Conservation (phyloP, 2,329 filamentous ascomycete genomes). For the Stemphylium vesicarium region DNA sequence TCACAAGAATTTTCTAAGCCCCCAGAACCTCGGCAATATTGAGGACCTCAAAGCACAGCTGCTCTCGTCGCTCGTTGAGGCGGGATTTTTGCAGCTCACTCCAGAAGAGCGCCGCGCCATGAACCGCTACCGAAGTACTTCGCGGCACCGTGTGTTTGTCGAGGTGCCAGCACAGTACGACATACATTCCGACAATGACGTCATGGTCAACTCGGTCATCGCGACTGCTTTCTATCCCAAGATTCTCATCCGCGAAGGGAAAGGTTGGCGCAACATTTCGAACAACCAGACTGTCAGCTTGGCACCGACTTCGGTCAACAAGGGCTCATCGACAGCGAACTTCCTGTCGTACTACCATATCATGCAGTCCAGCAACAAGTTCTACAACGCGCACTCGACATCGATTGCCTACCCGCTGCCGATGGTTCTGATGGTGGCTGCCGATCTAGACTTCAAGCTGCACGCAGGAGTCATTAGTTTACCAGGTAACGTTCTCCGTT, state of each 20-base stretch:
- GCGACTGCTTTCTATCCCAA: constrained; percentile 97
- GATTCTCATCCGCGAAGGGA: constrained; percentile 80
- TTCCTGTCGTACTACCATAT: constrained; percentile 97
- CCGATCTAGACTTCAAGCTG: constrained; percentile 82
- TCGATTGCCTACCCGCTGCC: constrained; percentile 81
- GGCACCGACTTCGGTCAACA: constrained; percentile 89
- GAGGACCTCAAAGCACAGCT: constrained; percentile 96
- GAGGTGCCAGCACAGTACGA: constrained; percentile 79
- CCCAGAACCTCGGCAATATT: constrained; percentile 88
- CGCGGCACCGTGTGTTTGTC: constrained; percentile 77
- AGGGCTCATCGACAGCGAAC: constrained; percentile 64
- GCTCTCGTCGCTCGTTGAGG: constrained; percentile 81
- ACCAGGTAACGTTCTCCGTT: constrained; percentile 85
- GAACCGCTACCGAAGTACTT: constrained; percentile 70
- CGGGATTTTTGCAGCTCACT: constrained; percentile 79
- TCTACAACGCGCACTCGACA: constrained; percentile 78
- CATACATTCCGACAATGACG: constrained; percentile 78
- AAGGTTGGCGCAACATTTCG: constrained; percentile 86
- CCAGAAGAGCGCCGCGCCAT: constrained; percentile 73
- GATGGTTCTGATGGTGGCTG: constrained; percentile 75
- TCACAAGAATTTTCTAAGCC: constrained; percentile 88
- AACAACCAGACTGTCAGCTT: constrained; percentile 92
- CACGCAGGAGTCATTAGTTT: constrained; percentile 86
- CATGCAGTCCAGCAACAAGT: constrained; percentile 84
- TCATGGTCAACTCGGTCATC: constrained; percentile 79